Percentiles rank a stretch among this genome's conserved stretches.
Evolutionary conservation across 2,329 filamentous ascomycete genomes (phyloP).

Genomic region (Biscogniauxia sp.): DNA sequence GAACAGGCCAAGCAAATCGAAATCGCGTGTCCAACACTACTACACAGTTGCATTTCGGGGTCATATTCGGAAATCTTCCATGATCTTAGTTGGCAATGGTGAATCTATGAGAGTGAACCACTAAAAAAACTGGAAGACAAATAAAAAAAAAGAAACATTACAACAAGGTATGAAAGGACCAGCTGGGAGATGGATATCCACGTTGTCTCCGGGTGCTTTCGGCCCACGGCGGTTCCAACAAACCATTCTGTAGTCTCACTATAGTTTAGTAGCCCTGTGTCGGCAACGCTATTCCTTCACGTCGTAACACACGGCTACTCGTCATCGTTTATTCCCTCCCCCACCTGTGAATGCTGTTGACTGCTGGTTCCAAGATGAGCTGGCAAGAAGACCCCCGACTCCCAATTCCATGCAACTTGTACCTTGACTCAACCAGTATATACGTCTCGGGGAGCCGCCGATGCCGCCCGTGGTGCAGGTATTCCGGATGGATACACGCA

Average conservation of each 20-base stretch:
- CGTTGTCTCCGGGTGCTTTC: conserved; percentile 24
- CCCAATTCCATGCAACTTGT: conserved; percentile 32
- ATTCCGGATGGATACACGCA: conserved; percentile 20
- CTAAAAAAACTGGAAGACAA: conserved; percentile 13
- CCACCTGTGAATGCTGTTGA: conserved; percentile 29
- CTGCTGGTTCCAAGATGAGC: conserved; percentile 28
- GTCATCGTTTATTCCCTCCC: conserved; percentile 17
- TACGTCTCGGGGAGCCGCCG: conserved; percentile 27
- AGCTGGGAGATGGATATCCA: conserved; percentile 28
- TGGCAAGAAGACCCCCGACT: conserved; percentile 29
- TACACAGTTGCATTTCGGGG: conserved; percentile 4
- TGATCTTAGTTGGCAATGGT: conserved; percentile 22
- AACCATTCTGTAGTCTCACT: conserved; percentile 27
- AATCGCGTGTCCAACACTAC: not conserved
- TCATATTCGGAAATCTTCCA: conserved; percentile 15
- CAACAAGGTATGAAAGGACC: conserved; percentile 28
- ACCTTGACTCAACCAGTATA: conserved; percentile 28
- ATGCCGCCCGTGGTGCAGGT: conserved; percentile 22
- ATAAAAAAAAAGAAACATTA: conserved; percentile 1
- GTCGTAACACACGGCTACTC: conserved; percentile 17
- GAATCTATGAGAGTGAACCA: conserved; percentile 26
- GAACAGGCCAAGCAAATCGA: not conserved
- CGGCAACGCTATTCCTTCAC: conserved; percentile 15
- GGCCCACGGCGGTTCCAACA: conserved; percentile 19
- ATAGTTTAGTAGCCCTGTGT: conserved; percentile 23